Percentiles rank a stretch among this genome's conserved stretches.
Conservation (phyloP, 495 filamentous ascomycete genomes). For the Parathielavia appendiculata region DNA sequence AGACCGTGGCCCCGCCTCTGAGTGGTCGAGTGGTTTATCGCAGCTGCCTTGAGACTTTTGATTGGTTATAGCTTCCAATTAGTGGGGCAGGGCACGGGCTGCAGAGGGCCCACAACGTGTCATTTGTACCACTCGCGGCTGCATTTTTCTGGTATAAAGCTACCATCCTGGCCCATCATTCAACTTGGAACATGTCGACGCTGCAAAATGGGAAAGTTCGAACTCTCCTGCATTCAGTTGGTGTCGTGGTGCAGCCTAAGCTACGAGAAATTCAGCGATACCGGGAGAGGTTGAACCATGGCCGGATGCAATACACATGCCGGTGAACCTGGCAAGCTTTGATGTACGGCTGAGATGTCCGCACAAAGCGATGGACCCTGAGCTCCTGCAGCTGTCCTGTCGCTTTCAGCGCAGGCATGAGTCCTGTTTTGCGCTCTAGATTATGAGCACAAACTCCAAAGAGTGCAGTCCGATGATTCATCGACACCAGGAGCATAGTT, state of each 20-base stretch:
- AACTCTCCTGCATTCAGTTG: too few relatives aligned
- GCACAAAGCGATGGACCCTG: not conserved
- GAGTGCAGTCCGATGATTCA: not conserved
- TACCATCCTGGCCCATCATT: too few relatives aligned
- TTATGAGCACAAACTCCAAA: too few relatives aligned
- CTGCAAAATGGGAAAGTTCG: too few relatives aligned
- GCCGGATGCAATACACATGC: slow-evolving; percentile 12
- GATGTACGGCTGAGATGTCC: too few relatives aligned
- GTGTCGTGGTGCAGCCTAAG: too few relatives aligned
- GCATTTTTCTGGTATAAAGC: too few relatives aligned
- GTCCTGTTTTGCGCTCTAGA: too few relatives aligned
- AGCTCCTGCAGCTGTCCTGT: not conserved
- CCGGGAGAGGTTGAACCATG: not conserved
- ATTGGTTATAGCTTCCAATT: slow-evolving; percentile 23
- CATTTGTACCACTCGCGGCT: slow-evolving; percentile 1
- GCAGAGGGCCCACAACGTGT: slow-evolving; percentile 24
- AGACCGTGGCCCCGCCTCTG: slow-evolving; percentile 30
- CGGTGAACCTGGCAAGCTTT: not conserved
- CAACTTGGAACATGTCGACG: too few relatives aligned
- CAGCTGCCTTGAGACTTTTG: slow-evolving; percentile 18
- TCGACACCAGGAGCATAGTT: not conserved
- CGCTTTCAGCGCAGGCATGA: not conserved
- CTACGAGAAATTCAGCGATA: slow-evolving; percentile 1
- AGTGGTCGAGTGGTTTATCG: slow-evolving; percentile 29
- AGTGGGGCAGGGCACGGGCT: slow-evolving; percentile 26